Conservation (phyloP, 2,329 filamentous ascomycete genomes). For the Helicocarpus griseus region DNA sequence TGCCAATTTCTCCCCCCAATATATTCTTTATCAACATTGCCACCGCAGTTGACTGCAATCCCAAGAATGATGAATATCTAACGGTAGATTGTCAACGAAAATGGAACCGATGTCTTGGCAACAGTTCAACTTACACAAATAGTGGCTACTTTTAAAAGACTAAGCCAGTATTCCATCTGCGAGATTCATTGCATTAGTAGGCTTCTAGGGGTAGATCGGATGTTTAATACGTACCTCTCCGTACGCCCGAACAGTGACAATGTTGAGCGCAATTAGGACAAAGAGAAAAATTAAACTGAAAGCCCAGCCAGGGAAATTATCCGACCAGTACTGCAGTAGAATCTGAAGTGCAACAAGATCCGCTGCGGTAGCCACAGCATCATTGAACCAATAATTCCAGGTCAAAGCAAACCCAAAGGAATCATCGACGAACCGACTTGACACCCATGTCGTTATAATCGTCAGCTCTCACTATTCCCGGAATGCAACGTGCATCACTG, state of each 20-base stretch:
- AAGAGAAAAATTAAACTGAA: constrained; percentile 54
- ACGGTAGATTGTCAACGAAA: background rate
- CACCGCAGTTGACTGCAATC: constrained; percentile 51
- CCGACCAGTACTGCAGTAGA: constrained; percentile 52
- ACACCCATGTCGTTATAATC: background rate
- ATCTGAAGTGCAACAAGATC: constrained; percentile 53
- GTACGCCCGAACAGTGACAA: constrained; percentile 45
- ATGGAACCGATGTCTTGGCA: background rate
- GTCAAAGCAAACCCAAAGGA: constrained; percentile 36
- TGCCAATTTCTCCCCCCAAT: constrained; percentile 52
- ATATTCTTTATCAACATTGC: constrained; percentile 44
- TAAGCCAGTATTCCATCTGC: constrained; percentile 33
- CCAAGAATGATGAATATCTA: constrained; percentile 55
- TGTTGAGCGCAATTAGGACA: constrained; percentile 43
- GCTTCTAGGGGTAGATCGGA: background rate
- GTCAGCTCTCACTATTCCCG: background rate
- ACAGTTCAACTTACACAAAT: constrained; percentile 25
- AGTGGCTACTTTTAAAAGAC: constrained; percentile 33
- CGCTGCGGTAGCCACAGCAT: constrained; percentile 50
- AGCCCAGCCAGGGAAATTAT: constrained; percentile 54
- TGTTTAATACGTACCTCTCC: constrained; percentile 36
- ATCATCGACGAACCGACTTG: constrained; percentile 35
- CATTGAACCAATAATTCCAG: constrained; percentile 53
- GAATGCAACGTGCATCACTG: background rate
- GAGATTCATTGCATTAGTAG: constrained; percentile 1